Percentiles rank a stretch among this genome's conserved stretches.
phyloP scores from a whole-genome alignment of 2,329 filamentous ascomycete genomes.

The Trichoderma asperellum region DNA sequence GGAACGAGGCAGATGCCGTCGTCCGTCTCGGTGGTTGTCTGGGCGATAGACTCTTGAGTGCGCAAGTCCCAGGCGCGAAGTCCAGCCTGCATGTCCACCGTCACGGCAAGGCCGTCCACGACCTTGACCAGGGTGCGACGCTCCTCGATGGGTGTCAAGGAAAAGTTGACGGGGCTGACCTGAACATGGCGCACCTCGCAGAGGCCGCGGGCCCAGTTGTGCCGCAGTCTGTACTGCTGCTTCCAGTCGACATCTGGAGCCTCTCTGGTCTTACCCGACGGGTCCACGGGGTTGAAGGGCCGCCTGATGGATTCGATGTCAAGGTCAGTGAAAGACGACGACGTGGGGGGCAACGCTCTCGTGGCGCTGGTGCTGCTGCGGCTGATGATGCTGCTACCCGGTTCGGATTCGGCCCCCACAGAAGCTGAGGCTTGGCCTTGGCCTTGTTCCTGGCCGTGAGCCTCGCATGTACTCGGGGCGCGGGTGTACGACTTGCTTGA shows the following conservation, averaged over 20 bases:
- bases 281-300: slow-evolving; percentile 47
- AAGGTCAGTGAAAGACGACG: background rate
- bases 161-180: slow-evolving; percentile 49
- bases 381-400: background rate
- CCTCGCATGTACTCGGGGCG: slow-evolving; percentile 30
- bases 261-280: slow-evolving; percentile 47
- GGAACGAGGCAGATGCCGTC: slow-evolving; percentile 47
- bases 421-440: slow-evolving; percentile 49
- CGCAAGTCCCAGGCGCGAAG: slow-evolving; percentile 79
- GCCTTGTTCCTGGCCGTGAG: slow-evolving; percentile 37
- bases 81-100: slow-evolving; percentile 70
- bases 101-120: slow-evolving; percentile 75
- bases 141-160: slow-evolving; percentile 40
- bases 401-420: slow-evolving; percentile 49
- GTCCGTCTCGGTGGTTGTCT: slow-evolving; percentile 42
- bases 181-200: slow-evolving; percentile 80
- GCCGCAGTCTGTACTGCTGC: slow-evolving; percentile 80
- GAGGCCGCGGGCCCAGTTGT: slow-evolving; percentile 87
- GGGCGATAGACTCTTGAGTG: slow-evolving; percentile 63
- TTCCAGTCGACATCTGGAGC: slow-evolving; percentile 73
- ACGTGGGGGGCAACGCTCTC: background rate
- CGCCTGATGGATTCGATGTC: background rate
- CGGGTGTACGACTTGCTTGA: slow-evolving; percentile 34
- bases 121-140: slow-evolving; percentile 73
- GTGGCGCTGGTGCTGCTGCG: background rate